These are phyloP conservation scores for Penicillium longicatenatum DNA, from an alignment of 495 filamentous ascomycete species.

Conservation along the genomic window DNA sequence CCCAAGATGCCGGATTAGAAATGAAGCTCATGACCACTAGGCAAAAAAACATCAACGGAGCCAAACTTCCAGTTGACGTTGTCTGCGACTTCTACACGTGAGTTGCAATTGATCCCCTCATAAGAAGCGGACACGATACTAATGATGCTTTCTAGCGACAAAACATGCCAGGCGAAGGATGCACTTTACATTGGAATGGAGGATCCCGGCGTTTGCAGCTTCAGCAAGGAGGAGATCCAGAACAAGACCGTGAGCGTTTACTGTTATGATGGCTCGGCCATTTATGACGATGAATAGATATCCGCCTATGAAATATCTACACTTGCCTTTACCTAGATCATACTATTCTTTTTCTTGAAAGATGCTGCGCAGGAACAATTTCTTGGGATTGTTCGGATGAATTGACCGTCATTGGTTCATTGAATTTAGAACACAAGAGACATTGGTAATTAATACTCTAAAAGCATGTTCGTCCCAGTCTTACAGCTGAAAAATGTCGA, in stretches of 20 bases:
- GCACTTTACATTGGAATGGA: conserved; percentile 3
- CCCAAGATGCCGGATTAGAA: no score
- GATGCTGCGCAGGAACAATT: not conserved
- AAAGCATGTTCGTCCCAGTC: not conserved
- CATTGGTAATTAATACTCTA: not conserved
- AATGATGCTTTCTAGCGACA: not conserved
- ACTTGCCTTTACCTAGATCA: not conserved
- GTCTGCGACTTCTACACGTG: conserved; percentile 2
- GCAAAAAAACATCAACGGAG: not conserved
- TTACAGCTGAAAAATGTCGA: not conserved
- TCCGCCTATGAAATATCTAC: not conserved
- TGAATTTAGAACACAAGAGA: not conserved
- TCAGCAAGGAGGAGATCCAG: not conserved
- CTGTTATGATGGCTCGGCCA: not conserved
- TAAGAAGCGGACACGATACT: not conserved
- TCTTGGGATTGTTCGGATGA: not conserved
- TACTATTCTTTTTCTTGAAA: not conserved
- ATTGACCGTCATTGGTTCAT: not conserved
- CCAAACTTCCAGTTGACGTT: not conserved
- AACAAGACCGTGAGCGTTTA: conserved; percentile 1
- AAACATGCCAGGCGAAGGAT: not conserved
- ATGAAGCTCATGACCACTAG: not conserved
- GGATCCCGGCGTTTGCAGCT: not conserved
- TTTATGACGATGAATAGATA: not conserved
- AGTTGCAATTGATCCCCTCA: not conserved